Percentiles rank a stretch among this genome's conserved stretches.
Evolutionary conservation across 2,329 filamentous ascomycete species (phyloP).

Genomic region (Sphaerostilbella broomeana): DNA sequence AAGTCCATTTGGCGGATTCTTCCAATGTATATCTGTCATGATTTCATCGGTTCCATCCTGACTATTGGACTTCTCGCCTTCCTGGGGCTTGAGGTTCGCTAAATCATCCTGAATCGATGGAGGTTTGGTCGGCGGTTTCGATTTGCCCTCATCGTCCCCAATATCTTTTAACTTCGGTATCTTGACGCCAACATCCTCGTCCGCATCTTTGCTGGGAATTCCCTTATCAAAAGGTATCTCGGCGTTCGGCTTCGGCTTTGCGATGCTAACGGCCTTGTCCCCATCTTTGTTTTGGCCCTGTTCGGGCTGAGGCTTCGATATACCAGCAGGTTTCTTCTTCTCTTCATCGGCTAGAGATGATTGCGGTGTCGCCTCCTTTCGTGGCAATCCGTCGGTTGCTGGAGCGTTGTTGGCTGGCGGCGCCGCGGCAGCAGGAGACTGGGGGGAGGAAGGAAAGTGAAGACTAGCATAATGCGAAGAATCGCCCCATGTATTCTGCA

Average conservation of each 20-base stretch:
- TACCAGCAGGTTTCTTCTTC: constrained; percentile 1
- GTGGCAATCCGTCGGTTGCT: not conserved
- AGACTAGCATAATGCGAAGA: constrained; percentile 9
- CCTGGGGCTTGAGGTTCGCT: too few species aligned
- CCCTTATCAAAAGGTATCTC: too few species aligned
- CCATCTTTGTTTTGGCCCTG: not conserved
- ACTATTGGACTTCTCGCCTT: not conserved
- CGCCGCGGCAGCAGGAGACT: constrained; percentile 5
- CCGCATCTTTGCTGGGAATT: constrained; percentile 4
- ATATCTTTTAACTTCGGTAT: constrained; percentile 11
- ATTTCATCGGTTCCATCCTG: constrained; percentile 1
- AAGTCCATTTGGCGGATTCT: constrained; percentile 22
- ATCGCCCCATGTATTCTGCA: constrained; percentile 35
- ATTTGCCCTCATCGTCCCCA: constrained; percentile 6
- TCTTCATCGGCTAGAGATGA: not conserved
- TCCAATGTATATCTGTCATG: constrained; percentile 18
- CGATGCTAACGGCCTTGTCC: too few species aligned
- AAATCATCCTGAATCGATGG: too few species aligned
- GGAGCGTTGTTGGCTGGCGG: not conserved
- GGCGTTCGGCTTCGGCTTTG: constrained; percentile 2
- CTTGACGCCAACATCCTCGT: constrained; percentile 10
- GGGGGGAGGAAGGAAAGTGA: constrained; percentile 6
- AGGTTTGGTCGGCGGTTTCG: constrained; percentile 9
- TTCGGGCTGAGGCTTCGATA: not conserved
- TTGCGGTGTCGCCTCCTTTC: not conserved